Conservation (phyloP, 352 stramenopile species). For the Pythium aphanidermatum region DNA sequence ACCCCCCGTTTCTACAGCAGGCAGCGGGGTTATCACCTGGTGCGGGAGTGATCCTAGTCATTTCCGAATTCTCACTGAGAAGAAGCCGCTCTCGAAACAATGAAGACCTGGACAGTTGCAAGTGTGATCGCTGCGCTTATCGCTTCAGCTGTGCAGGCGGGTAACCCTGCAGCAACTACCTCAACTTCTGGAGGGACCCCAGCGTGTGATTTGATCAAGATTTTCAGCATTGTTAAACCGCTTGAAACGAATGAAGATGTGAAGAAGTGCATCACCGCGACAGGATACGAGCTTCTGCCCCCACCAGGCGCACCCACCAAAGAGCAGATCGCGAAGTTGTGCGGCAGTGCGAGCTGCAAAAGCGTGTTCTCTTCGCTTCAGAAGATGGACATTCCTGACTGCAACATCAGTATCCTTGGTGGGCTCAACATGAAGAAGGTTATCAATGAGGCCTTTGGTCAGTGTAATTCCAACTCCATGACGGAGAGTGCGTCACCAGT, state of each 20-base stretch:
- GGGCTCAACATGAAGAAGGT: constrained; percentile 38
- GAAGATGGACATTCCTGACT: constrained; percentile 33
- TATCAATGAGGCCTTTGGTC: constrained; percentile 13
- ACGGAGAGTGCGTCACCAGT: not conserved
- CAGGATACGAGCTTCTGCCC: constrained; percentile 31
- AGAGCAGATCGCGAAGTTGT: constrained; percentile 30
- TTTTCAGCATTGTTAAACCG: constrained; percentile 29
- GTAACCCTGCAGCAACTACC: not conserved
- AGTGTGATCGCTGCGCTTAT: constrained; percentile 7
- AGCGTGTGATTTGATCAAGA: constrained; percentile 33
- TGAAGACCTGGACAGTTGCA: constrained; percentile 9
- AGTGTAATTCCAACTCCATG: constrained; percentile 8
- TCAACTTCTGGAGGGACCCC: too few species aligned
- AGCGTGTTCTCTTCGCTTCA: constrained; percentile 23
- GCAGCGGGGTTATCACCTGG: too few species aligned
- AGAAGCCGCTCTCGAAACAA: not conserved
- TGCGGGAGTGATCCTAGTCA: too few species aligned
- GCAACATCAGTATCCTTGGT: constrained; percentile 33
- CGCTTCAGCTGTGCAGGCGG: constrained; percentile 5
- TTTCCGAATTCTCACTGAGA: not conserved
- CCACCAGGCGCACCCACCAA: constrained; percentile 20
- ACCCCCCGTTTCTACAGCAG: too few species aligned
- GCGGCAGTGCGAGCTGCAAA: constrained; percentile 16
- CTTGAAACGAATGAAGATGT: constrained; percentile 27
- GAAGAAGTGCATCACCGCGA: constrained; percentile 25